Evolutionary conservation across 1,284 basidiomycete species (phyloP).

Genomic region (Leccinum variabile): DNA sequence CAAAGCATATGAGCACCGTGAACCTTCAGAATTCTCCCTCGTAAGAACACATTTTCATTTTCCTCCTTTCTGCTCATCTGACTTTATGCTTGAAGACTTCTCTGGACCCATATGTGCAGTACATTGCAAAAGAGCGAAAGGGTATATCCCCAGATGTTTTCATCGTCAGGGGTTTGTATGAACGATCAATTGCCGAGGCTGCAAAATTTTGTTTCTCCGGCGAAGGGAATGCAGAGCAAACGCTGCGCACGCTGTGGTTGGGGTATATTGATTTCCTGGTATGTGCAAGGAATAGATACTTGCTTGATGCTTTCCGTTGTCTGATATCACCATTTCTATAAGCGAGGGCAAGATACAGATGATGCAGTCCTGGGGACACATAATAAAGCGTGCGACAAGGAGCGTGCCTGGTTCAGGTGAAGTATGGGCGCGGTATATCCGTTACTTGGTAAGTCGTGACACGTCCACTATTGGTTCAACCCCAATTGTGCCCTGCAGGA

Average conservation of each 20-base stretch:
- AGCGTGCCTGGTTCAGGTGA: conserved; percentile 70
- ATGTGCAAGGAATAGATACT: conserved; percentile 5
- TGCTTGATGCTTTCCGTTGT: not conserved
- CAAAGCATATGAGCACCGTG: conserved; percentile 62
- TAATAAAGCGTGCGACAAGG: conserved; percentile 55
- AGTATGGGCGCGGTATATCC: conserved; percentile 73
- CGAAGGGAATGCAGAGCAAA: conserved; percentile 55
- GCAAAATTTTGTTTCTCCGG: conserved; percentile 54
- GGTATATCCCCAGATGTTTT: conserved; percentile 63
- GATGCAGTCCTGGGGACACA: conserved; percentile 41
- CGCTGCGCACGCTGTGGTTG: conserved; percentile 60
- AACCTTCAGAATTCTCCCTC: conserved; percentile 57
- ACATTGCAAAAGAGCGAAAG: conserved; percentile 63
- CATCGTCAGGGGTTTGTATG: conserved; percentile 65
- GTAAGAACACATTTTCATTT: conserved; percentile 36
- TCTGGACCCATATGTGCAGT: conserved; percentile 61
- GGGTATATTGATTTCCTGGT: conserved; percentile 63
- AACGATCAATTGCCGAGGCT: conserved; percentile 76
- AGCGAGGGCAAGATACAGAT: conserved; percentile 52
- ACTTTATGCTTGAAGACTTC: conserved; percentile 38
- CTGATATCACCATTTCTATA: conserved; percentile 9
- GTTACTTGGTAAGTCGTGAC: conserved; percentile 50
- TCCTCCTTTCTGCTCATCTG: conserved; percentile 5
- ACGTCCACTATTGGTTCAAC: not conserved
- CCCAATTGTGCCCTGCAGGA: conserved; percentile 36